Evolutionary conservation across 768 basidiomycete genomes (phyloP).

Genomic region (Strobilomyces dryophilus): DNA sequence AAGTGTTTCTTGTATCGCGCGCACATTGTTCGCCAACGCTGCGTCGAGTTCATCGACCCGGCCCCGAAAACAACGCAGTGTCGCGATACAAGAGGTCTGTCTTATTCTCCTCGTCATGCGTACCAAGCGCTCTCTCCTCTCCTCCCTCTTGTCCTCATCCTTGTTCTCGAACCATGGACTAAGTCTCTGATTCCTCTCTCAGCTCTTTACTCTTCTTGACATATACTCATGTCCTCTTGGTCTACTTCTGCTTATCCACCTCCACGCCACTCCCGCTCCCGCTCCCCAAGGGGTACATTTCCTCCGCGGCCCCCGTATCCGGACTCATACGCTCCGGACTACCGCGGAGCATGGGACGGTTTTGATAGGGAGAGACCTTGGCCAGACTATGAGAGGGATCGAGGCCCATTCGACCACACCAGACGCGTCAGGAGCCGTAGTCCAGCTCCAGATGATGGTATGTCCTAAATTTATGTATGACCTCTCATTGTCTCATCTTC

Average conservation of each 20-base stretch:
- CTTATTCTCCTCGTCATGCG: conserved; percentile 73
- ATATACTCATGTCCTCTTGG: conserved; percentile 62
- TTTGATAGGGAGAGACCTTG: conserved; percentile 71
- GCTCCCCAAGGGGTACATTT: conserved; percentile 59
- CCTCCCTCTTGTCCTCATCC: conserved; percentile 52
- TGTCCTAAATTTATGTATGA: conserved; percentile 8
- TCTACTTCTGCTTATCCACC: conserved; percentile 66
- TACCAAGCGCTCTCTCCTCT: conserved; percentile 60
- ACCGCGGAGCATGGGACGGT: conserved; percentile 62
- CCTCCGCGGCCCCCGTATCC: conserved; percentile 52
- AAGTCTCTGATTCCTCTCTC: conserved; percentile 49
- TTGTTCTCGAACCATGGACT: conserved; percentile 37
- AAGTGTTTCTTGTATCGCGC: conserved; percentile 52
- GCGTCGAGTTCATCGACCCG: conserved; percentile 29
- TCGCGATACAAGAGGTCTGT: conserved; percentile 83
- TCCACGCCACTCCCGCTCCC: conserved; percentile 77
- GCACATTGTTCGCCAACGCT: conserved; percentile 44
- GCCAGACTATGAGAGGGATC: conserved; percentile 65
- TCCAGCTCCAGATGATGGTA: conserved; percentile 67
- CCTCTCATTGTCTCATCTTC: conserved; percentile 6
- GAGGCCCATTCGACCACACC: conserved; percentile 61
- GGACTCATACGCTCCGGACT: conserved; percentile 56
- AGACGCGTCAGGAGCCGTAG: conserved; percentile 77
- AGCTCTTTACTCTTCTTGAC: conserved; percentile 30
- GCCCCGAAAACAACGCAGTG: conserved; percentile 37